Percentiles rank a stretch among this genome's conserved stretches.
phyloP scores from a whole-genome alignment of 306 rosid species.

The Elaeagnus macrophylla region DNA sequence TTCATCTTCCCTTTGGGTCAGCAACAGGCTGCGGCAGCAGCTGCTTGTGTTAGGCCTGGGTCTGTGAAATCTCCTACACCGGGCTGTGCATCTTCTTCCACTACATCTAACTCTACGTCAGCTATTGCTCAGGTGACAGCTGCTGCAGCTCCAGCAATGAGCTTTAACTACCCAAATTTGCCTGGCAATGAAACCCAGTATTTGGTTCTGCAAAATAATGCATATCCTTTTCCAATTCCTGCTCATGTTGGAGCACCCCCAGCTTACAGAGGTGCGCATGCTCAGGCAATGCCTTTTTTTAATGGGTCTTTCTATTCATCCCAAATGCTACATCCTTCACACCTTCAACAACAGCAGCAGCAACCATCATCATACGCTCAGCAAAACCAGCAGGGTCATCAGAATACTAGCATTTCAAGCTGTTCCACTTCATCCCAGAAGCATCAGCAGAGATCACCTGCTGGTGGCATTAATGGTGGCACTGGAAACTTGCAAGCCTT shows the following conservation, averaged over 20 bases:
- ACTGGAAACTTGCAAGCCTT: conserved; percentile 65
- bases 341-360: conserved; percentile 56
- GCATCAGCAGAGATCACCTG: conserved; percentile 66
- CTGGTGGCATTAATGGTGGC: conserved; percentile 32
- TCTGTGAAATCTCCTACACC: conserved; percentile 58
- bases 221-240: conserved; percentile 77
- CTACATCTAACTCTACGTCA: conserved; percentile 31
- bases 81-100: conserved; percentile 38
- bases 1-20: conserved; percentile 81
- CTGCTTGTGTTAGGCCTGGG: conserved; percentile 65
- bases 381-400: conserved; percentile 66
- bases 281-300: conserved; percentile 70
- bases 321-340: conserved; percentile 82
- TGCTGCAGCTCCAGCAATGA: conserved; percentile 58
- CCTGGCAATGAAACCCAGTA: conserved; percentile 74
- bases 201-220: conserved; percentile 79
- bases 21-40: conserved; percentile 80
- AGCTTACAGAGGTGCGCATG: conserved; percentile 71
- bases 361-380: conserved; percentile 55
- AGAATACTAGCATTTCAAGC: conserved; percentile 51
- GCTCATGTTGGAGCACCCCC: conserved; percentile 84
- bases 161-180: conserved; percentile 75
- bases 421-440: conserved; percentile 82
- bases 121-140: conserved; percentile 33
- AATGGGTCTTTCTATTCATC: conserved; percentile 80